Base-by-base conservation (phyloP, 2,329 filamentous ascomycete species). In the Xylaria sp. region DNA sequence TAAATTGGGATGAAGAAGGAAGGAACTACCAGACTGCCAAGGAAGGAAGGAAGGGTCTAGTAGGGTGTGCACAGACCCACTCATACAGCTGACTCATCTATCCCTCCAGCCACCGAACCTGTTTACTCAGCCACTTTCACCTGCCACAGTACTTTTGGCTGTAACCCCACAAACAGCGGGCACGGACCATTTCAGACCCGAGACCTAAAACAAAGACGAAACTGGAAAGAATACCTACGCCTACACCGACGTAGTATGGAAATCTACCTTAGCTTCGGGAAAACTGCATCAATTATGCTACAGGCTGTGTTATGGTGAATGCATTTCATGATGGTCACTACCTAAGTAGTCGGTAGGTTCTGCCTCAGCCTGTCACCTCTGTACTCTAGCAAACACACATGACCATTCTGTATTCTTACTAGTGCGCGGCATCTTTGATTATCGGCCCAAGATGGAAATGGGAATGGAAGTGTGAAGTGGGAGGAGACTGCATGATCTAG, bases 101-200 rank as follows among this genome's bases (percentile, higher is more conserved):
- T n/a, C n/a, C n/a, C n/a, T n/a, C n/a, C n/a, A n/a, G n/a, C n/a
- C n/a, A n/a, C n/a, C n/a, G n/a, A n/a, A n/a, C n/a, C n/a, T n/a
- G n/a, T n/a, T n/a, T n/a, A n/a, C n/a, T n/a, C n/a, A n/a, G n/a
- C n/a, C 15, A 31, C 27, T n/a, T 7, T 15, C 47, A 27, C 6
- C 10, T 2, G 2, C 27, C 27, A 45, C 64, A 25, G 5, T n/a
- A n/a, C n/a, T 63, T 57, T 53, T 66, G 58, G 2, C 63, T 60
- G 50, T 6, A 6, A 3, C 29, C 49, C 20, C 54, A 29, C 45
- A 44, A 63, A 42, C 36, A 7, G 44, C 31, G 20, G n/a, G 45
- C 61, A 53, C 47, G 20, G 22, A 45, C 54, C 61, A 39, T 36
- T n/a, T 42, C 2, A 15, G 15, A 11, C 22, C 36, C 20, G 17